Evolutionary conservation across 2,329 filamentous ascomycete species (phyloP).

Genomic region (Aspergillus luchuensis): DNA sequence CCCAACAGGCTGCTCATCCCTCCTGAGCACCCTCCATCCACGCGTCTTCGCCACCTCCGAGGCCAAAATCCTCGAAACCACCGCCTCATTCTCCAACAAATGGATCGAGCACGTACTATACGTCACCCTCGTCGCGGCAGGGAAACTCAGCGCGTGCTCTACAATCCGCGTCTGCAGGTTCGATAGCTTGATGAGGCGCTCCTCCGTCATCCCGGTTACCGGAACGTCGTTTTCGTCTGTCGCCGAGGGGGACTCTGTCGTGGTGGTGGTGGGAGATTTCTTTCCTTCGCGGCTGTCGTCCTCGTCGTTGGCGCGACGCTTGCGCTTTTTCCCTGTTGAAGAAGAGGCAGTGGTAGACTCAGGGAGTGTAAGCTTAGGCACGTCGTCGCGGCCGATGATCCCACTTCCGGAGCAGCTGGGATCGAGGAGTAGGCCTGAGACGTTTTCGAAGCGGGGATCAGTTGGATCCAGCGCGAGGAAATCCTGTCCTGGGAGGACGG

Average conservation of each 20-base stretch:
- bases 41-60: constrained; percentile 66
- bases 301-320: constrained; percentile 32
- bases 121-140: constrained; percentile 71
- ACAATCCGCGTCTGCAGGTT: constrained; percentile 81
- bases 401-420: constrained; percentile 95
- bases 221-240: constrained; percentile 42
- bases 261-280: not conserved
- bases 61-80: constrained; percentile 71
- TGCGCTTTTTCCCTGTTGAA: constrained; percentile 46
- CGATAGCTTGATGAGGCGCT: constrained; percentile 72
- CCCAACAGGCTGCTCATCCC: constrained; percentile 73
- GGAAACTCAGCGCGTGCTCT: constrained; percentile 81
- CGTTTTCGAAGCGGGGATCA: constrained; percentile 63
- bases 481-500: constrained; percentile 73
- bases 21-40: constrained; percentile 76
- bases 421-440: constrained; percentile 82
- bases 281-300: constrained; percentile 3
- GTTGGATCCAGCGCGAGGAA: constrained; percentile 75
- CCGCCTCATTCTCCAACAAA: constrained; percentile 82
- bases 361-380: constrained; percentile 68
- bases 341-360: constrained; percentile 15
- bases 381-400: constrained; percentile 84
- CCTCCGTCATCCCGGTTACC: constrained; percentile 51
- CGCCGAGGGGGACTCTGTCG: constrained; percentile 21
- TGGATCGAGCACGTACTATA: constrained; percentile 96